Conservation (phyloP, 2,329 filamentous ascomycete species). For the Sarocladiaceae sp. region DNA sequence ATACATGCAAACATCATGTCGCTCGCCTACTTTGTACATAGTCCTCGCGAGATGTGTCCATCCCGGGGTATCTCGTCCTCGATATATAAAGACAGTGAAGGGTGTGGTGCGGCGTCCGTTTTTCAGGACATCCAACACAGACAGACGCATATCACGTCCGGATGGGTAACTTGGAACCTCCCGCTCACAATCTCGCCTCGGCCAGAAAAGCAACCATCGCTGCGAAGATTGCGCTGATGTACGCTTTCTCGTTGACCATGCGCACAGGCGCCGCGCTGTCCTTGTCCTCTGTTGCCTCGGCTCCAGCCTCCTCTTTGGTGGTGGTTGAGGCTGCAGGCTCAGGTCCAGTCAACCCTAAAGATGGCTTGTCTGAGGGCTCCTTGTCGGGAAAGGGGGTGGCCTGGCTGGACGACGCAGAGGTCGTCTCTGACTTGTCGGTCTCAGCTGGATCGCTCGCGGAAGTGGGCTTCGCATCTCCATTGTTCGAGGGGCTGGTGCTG, state of each 20-base stretch:
- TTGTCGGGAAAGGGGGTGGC: conserved; percentile 3
- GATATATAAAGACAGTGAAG: not conserved
- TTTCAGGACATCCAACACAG: no score
- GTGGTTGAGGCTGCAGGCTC: not conserved
- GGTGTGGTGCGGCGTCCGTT: not conserved
- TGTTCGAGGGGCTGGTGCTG: no score
- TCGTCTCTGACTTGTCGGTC: not conserved
- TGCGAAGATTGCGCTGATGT: not conserved
- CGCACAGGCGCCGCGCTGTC: not conserved
- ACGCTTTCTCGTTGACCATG: not conserved
- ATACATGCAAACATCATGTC: not conserved
- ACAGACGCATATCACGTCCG: no score
- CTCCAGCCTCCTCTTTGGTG: not conserved
- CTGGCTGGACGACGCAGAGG: not conserved
- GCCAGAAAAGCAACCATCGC: not conserved
- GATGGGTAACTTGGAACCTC: no score
- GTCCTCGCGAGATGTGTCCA: no score
- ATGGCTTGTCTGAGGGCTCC: not conserved
- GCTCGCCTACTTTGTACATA: no score
- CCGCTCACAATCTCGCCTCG: not conserved
- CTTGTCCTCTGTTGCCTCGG: not conserved
- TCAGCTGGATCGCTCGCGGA: no score
- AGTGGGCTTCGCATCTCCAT: no score
- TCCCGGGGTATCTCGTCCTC: conserved; percentile 5
- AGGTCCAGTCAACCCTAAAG: conserved; percentile 5